Conservation (phyloP, 2,329 filamentous ascomycete genomes). For the Fusarium sp. region DNA sequence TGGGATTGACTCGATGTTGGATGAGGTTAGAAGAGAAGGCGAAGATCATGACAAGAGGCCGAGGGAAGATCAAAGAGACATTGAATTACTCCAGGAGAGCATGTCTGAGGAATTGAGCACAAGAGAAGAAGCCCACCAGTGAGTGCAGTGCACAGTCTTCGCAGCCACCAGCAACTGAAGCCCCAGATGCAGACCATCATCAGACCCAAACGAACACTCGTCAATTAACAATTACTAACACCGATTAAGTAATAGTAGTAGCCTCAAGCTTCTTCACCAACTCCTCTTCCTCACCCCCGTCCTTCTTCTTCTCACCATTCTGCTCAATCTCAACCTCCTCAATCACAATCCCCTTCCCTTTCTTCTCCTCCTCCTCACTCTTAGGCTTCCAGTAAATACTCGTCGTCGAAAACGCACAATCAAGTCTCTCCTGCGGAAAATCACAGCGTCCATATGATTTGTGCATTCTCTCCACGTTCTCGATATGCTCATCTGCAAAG, state of each 20-base stretch:
- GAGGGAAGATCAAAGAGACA: fast-evolving
- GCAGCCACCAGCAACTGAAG: background rate
- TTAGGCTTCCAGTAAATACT: constrained; percentile 40
- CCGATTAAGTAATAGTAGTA: constrained; percentile 11
- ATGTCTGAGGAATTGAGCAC: background rate
- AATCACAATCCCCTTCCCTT: background rate
- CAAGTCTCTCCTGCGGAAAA: constrained; percentile 38
- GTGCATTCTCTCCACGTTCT: constrained; percentile 38
- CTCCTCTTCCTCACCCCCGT: background rate
- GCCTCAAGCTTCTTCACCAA: constrained; percentile 31
- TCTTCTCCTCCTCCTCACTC: background rate
- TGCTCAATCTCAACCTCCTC: background rate
- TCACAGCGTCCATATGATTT: constrained; percentile 20
- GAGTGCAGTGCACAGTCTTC: background rate
- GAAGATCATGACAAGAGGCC: no score
- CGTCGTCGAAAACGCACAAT: constrained; percentile 41
- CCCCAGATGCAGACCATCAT: background rate
- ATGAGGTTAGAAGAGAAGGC: background rate
- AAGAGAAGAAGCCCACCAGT: background rate
- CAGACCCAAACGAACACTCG: background rate
- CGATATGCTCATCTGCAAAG: constrained; percentile 25
- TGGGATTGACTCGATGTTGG: no score
- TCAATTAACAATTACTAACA: background rate
- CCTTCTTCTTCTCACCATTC: background rate
- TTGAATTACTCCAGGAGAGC: fast-evolving